Conservation (phyloP, 805 yeast species). For the Sungouiozyma ichnusensis region DNA sequence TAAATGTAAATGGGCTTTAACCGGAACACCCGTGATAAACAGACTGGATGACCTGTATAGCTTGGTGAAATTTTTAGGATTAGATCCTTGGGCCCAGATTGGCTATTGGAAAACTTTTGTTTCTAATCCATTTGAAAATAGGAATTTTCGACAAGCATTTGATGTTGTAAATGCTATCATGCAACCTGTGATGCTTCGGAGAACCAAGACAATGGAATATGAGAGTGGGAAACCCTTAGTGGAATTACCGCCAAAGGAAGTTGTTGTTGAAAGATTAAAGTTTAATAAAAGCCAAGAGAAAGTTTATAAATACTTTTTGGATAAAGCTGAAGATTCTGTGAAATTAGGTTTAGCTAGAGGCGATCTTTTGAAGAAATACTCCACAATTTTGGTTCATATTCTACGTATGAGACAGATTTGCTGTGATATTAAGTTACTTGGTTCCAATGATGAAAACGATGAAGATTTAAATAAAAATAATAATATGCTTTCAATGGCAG, state of each 20-base stretch:
- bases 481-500: slow-evolving; percentile 1
- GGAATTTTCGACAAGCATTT: slow-evolving; percentile 59
- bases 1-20: slow-evolving; percentile 68
- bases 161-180: slow-evolving; percentile 76
- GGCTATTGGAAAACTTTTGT: slow-evolving; percentile 82
- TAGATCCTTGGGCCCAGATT: slow-evolving; percentile 87
- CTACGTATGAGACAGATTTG: slow-evolving; percentile 79
- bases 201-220: slow-evolving; percentile 80
- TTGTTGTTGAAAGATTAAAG: slow-evolving; percentile 54
- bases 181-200: slow-evolving; percentile 70
- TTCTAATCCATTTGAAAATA: slow-evolving; percentile 71
- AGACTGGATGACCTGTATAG: slow-evolving; percentile 79
- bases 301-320: slow-evolving; percentile 59
- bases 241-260: slow-evolving; percentile 63
- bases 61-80: slow-evolving; percentile 55
- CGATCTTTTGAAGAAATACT: slow-evolving; percentile 56
- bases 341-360: slow-evolving; percentile 53
- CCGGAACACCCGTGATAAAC: slow-evolving; percentile 91
- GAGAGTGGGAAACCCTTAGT: slow-evolving; percentile 65
- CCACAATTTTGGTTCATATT: slow-evolving; percentile 74
- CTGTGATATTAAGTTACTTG: slow-evolving; percentile 66
- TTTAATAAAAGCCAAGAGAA: slow-evolving; percentile 57
- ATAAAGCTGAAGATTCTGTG: slow-evolving; percentile 55
- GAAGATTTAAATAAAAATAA: slow-evolving; percentile 30
- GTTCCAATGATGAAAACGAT: slow-evolving; percentile 42